Evolutionary conservation across 768 basidiomycete genomes (phyloP), one percentile per base, ranked within the genome.

Genomic region (Amanita polypyramis): DNA sequence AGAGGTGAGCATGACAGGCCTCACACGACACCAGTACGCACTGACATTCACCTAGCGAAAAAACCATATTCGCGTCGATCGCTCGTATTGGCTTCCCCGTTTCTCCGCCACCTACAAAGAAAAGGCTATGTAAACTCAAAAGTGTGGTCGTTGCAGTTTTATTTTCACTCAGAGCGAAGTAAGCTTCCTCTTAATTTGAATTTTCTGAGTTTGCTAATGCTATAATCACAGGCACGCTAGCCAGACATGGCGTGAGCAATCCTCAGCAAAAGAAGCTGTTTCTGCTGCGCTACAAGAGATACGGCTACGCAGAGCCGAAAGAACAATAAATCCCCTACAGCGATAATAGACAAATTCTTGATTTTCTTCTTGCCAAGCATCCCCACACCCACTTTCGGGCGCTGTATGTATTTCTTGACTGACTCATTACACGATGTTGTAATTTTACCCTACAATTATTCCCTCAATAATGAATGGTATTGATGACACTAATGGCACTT

Each of bases 61-160:
- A 73, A 54, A 81, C 74, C 45, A 82, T 91, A 33, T 69, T 85
- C 48, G 80, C 84, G 19, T 76, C 85, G 12, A 86, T 92, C 56
- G 79, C 89, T 6, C 70, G 70, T 37, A 80, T 88, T 54, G 88
- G 87, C 5, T 89, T 80, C 59, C 80, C 81, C 2, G 58, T 71
- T 4, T 56, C 68, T 8, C 62, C 61, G 5, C 64, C 70, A 1
- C 60, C 65, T 17, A 41, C 59, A 9, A 25, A 17, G 14, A 70
- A 62, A 48, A 77, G 66, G 56, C 60, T 58, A 47, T 72, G 70
- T 8, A 75, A 71, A 11, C 63, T 92, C 29, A 85, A 77, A 60
- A 71, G 69, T 42, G 68, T 74, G 32, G 82, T 67, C 7, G 61
- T 74, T 35, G 72, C 73, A 35, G 65, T 86, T 7, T 57, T 86